Evolutionary conservation across 2,329 filamentous ascomycete species (phyloP).

Genomic region (Aureobasidium sp.): DNA sequence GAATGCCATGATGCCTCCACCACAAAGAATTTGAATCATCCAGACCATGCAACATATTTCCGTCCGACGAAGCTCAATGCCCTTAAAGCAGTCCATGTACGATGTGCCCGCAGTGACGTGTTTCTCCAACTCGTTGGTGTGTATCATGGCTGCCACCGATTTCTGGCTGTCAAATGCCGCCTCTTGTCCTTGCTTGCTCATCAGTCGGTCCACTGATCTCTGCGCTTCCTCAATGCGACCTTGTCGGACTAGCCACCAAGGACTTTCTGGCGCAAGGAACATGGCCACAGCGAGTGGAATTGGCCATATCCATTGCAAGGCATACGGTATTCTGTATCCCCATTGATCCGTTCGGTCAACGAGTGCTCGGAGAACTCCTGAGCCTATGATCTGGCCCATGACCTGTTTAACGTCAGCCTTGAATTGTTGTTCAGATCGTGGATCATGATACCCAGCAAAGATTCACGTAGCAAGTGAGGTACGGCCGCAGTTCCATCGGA

Average conservation of each 20-base stretch:
- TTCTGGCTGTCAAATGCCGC: conserved; percentile 25
- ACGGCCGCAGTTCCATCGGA: conserved; percentile 50
- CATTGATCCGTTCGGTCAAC: conserved; percentile 22
- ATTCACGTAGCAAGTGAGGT: conserved; percentile 55
- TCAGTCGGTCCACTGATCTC: conserved; percentile 27
- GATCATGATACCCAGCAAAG: conserved; percentile 47
- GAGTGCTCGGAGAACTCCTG: conserved; percentile 29
- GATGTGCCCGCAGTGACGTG: conserved; percentile 40
- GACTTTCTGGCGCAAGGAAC: conserved; percentile 28
- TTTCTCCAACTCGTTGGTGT: conserved; percentile 47
- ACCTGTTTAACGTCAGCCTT: not conserved
- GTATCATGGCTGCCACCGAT: conserved; percentile 32
- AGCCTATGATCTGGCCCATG: conserved; percentile 52
- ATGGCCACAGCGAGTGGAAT: conserved; percentile 25
- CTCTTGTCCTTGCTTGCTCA: conserved; percentile 18
- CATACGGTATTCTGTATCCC: conserved; percentile 37
- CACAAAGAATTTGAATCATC: conserved; percentile 30
- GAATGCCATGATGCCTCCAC: conserved; percentile 29
- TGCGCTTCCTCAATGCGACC: conserved; percentile 31
- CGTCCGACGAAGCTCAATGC: conserved; percentile 42
- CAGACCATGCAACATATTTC: conserved; percentile 35
- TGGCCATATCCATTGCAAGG: conserved; percentile 37
- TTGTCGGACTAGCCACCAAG: conserved; percentile 36
- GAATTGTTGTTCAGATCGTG: not conserved
- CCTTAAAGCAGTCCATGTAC: conserved; percentile 49